Evolutionary conservation across 2,329 filamentous ascomycete species (phyloP), one percentile per base, ranked within the genome.

Genomic region (Zymoseptoria passerinii): DNA sequence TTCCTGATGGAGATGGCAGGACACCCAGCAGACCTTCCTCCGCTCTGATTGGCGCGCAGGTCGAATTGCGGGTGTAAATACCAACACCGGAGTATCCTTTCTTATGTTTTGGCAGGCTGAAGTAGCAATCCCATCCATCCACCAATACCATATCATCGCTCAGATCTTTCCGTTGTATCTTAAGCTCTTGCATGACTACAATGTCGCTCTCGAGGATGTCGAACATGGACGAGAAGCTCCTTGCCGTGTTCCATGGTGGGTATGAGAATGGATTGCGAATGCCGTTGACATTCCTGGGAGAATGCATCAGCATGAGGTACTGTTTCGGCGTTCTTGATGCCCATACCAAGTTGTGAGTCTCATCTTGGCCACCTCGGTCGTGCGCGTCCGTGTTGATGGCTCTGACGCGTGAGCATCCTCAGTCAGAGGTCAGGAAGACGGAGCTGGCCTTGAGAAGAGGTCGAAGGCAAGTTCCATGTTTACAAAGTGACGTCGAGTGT

Each of bases 31-130:
- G 80, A n/a, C 94, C 94, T 76, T 97, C 92, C 75, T 99, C 94
- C 3, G 92, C 92, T 60, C 87, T 84, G 27, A 96, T 89, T 0
- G 94, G 94, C 3, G 86, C 83, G 72, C 94, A 97, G 40, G 83
- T 86, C 3, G 88, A 81, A 70, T 89, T 94, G n/a, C 90, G 84
- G 0, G 92, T 96, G 75, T 96, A 99, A 40, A 99, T 90, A 3
- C 88, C 94, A 1, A 99, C 92, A 1, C 94, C 94, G 27, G 92
- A 95, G 71, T 97, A 99, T 23, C 94, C 92, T 79, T 96, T 97
- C 73, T 97, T 97, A 70, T 95, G 82, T 71, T 87, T 90, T 0
- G 94, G 94, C 23, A 99, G 78, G 71, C 91, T 96, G 75, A 96
- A 96, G 75, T 87, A 96, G 64, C 92, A 92, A 71, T 99, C 94